A percentile compares a stretch with the other conserved stretches of the same genome.
These are phyloP conservation scores for Candida buenavistaensis DNA, from an alignment of 1,139 yeast species.

Conservation along the genomic window DNA sequence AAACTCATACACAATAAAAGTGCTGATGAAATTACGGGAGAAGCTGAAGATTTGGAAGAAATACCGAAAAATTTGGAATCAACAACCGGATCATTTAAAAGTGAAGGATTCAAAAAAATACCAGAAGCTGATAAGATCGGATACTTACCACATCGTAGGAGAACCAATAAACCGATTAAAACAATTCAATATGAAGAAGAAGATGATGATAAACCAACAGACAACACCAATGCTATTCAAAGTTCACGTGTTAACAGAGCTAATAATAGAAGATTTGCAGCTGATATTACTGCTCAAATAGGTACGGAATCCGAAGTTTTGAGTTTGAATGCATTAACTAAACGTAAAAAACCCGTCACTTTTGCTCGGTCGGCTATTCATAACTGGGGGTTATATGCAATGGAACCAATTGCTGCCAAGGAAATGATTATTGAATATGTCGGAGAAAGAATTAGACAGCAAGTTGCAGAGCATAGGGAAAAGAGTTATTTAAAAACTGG, in stretches of 20 bases:
- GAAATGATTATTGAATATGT: conserved; percentile 99
- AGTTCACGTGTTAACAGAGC: conserved; percentile 88
- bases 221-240: conserved; percentile 34
- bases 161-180: conserved; percentile 53
- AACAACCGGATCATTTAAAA: conserved; percentile 62
- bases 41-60: conserved; percentile 28
- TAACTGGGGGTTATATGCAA: conserved; percentile 96
- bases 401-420: conserved; percentile 89
- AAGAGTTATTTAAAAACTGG: conserved; percentile 85
- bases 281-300: conserved; percentile 82
- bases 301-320: conserved; percentile 82
- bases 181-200: conserved; percentile 61
- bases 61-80: conserved; percentile 44
- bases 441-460: conserved; percentile 95
- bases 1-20: conserved; percentile 40
- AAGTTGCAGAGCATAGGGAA: conserved; percentile 92
- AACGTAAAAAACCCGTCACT: conserved; percentile 89
- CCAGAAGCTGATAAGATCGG: conserved; percentile 71
- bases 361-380: conserved; percentile 97
- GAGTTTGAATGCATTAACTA: conserved; percentile 75
- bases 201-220: conserved; percentile 34
- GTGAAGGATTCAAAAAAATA: conserved; percentile 74
- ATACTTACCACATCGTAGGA: conserved; percentile 75
- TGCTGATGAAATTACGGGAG: conserved; percentile 26
- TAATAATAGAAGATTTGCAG: conserved; percentile 85